A percentile compares a stretch with the other conserved stretches of the same genome.
phyloP scores from a whole-genome alignment of 2,329 filamentous ascomycete species.

The Trichophyton equinum region DNA sequence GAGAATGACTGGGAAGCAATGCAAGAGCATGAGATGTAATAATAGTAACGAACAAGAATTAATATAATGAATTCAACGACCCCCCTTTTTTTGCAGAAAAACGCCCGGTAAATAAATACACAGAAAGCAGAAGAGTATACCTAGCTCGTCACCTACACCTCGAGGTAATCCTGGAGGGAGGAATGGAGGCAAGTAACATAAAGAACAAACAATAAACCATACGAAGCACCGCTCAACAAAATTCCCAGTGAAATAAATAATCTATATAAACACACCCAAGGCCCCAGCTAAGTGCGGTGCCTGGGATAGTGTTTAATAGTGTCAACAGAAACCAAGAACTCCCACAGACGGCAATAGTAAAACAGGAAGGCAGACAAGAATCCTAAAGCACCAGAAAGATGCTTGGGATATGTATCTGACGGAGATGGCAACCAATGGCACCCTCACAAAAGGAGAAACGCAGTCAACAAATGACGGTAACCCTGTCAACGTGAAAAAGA shows the following conservation, averaged over 20 bases:
- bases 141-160: background rate
- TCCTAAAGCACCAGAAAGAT: background rate
- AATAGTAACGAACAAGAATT: background rate
- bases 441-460: background rate
- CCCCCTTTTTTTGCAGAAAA: background rate
- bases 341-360: background rate
- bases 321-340: background rate
- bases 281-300: background rate
- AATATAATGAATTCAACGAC: background rate
- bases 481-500: background rate
- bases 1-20: conserved; percentile 56
- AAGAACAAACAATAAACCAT: background rate
- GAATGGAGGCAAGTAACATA: background rate
- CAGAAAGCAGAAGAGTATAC: background rate
- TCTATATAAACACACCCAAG: background rate
- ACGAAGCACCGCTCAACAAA: background rate
- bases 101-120: background rate
- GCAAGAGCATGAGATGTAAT: conserved; percentile 26
- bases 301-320: background rate
- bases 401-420: background rate
- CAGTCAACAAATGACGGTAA: background rate
- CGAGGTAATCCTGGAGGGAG: background rate
- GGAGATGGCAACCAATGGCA: background rate
- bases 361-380: background rate
- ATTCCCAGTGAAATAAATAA: background rate